Conservation (phyloP, 2,329 filamentous ascomycete species). For the Macrophomina tecta region DNA sequence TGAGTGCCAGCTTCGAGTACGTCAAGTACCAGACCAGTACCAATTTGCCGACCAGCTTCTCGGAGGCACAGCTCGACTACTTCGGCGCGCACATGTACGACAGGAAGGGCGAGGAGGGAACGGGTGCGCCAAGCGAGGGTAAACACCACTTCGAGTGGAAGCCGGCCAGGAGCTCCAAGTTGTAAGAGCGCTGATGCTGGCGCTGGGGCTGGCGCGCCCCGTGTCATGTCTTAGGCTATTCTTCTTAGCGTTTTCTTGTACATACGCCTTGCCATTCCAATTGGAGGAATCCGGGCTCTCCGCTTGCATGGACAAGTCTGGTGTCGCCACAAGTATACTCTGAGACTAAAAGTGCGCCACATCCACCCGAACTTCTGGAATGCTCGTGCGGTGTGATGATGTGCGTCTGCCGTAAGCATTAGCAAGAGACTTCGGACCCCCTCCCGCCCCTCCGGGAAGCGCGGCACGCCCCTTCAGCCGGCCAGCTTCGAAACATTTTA, state of each 20-base stretch:
- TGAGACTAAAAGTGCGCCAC: too few relatives aligned
- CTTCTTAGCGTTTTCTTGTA: not conserved
- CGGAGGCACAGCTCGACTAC: constrained; percentile 74
- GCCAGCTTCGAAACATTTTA: not conserved
- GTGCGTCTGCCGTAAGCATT: not conserved
- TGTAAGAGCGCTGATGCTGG: not conserved
- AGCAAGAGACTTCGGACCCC: not conserved
- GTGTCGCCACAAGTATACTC: not conserved
- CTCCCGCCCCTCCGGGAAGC: not conserved
- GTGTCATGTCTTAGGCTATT: too few relatives aligned
- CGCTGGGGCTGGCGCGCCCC: not conserved
- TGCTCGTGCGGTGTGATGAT: not conserved
- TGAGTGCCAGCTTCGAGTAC: constrained; percentile 70
- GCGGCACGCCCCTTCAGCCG: not conserved
- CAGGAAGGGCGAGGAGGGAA: constrained; percentile 58
- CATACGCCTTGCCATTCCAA: not conserved
- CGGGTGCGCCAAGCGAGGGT: constrained; percentile 60
- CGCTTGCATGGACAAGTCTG: not conserved
- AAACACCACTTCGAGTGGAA: constrained; percentile 70
- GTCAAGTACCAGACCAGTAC: constrained; percentile 67
- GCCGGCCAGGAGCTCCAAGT: constrained; percentile 38
- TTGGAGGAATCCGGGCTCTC: not conserved
- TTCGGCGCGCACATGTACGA: constrained; percentile 74
- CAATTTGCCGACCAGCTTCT: constrained; percentile 69
- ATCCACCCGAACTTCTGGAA: not conserved